Base-by-base conservation (phyloP, 1,284 basidiomycete species). In the Mycena sp. region DNA sequence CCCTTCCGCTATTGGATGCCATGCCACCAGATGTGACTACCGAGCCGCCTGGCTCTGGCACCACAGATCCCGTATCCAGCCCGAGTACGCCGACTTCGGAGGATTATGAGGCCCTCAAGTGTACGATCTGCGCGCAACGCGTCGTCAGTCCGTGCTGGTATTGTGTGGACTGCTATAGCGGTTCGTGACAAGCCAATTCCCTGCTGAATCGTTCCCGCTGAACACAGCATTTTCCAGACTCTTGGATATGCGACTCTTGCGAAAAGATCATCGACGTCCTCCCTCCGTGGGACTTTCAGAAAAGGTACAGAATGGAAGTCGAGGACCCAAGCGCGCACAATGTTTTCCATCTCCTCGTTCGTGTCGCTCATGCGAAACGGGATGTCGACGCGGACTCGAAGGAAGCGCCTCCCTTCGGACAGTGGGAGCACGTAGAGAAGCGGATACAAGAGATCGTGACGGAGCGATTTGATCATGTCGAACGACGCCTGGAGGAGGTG, bases 171-270 rank as follows among this genome's bases (percentile, higher is more conserved):
- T 61, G 60, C 48, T 5, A 35, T 3, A 25, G 53, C 56, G 16
- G 32, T 35, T 7, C 32, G 32, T 35, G 9, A 35, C 7, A 35
- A 23, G 45, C 56, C 1, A 4, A 9, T 14, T 25, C 6, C 32
- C 21, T 16, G 4, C 21, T 23, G 9, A 4, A 50, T 21, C 12
- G 6, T 9, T 35, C 5, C 12, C 29, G n/a, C n/a, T n/a, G n/a
- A 25, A 30, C 16, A 14, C n/a, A 7, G 38, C 16, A 14, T 7
- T 38, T n/a, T 4, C 35, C 4, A 56, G 53, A 51, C 41, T 12
- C 59, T 4, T 61, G 60, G 60, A 40, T 61, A 5, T 61, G 60
- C 41, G 60, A 61, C 25, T 38, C 60, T 4, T 61, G 60, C 35
- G 60, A 61, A 4, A 37, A 44, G 48, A 37, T 19, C 4, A 46